Conservation (phyloP, 1,284 basidiomycete species). For the Baeospora myosura region DNA sequence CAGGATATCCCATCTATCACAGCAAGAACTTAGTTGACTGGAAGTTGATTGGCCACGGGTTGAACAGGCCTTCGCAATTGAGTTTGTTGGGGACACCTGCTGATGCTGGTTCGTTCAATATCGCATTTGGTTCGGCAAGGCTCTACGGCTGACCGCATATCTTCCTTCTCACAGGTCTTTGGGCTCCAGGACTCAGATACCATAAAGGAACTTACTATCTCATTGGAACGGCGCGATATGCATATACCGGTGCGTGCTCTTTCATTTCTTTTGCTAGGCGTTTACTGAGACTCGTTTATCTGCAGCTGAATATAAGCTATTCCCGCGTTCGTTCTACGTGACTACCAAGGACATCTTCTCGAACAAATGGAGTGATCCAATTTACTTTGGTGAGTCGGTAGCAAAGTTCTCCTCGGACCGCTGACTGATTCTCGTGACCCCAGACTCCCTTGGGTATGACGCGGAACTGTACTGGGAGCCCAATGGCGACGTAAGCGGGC, state of each 20-base stretch:
- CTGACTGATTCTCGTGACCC: conserved; percentile 1
- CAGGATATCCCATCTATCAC: conserved; percentile 33
- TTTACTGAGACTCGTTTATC: not conserved
- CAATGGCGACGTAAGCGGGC: conserved; percentile 24
- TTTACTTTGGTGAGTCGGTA: conserved; percentile 28
- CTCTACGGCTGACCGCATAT: not conserved
- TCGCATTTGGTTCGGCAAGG: not conserved
- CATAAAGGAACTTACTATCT: conserved; percentile 28
- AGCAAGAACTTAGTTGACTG: conserved; percentile 29
- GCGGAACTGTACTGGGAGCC: conserved; percentile 34
- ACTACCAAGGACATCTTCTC: conserved; percentile 33
- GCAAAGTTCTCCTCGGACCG: not conserved
- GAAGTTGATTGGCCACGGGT: conserved; percentile 29
- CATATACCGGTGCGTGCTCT: conserved; percentile 25
- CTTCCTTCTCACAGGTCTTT: conserved; percentile 20
- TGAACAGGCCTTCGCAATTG: conserved; percentile 24
- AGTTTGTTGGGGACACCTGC: conserved; percentile 23
- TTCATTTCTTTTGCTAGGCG: not conserved
- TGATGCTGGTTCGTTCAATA: conserved; percentile 20
- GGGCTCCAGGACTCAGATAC: conserved; percentile 26
- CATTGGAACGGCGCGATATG: conserved; percentile 28
- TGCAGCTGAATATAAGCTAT: conserved; percentile 28
- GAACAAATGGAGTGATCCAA: conserved; percentile 36
- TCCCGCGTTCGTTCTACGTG: conserved; percentile 34
- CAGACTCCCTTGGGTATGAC: conserved; percentile 34